Evolutionary conservation across 2,329 filamentous ascomycete genomes (phyloP).

Genomic region (Epichloe typhina): DNA sequence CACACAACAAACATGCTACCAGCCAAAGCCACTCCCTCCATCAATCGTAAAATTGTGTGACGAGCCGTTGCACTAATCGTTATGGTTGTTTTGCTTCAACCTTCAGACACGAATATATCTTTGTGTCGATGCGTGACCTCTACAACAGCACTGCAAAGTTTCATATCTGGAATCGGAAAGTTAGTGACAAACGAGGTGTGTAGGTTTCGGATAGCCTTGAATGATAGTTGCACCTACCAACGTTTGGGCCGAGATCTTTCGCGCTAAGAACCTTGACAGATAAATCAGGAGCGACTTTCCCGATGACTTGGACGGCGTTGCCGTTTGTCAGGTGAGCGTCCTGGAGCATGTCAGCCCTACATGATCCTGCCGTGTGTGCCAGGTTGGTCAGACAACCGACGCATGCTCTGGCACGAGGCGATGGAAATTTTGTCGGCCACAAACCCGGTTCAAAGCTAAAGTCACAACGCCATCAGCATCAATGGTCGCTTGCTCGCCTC

Average conservation of each 20-base stretch:
- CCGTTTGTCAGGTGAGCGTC: slow-evolving; percentile 57
- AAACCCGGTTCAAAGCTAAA: slow-evolving; percentile 58
- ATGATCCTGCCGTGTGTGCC: background rate
- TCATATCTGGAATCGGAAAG: slow-evolving; percentile 46
- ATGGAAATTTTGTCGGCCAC: slow-evolving; percentile 10
- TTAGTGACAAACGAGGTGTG: background rate
- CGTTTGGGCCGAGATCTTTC: slow-evolving; percentile 52
- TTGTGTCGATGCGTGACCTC: slow-evolving; percentile 74
- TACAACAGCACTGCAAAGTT: slow-evolving; percentile 64
- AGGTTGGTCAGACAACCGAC: background rate
- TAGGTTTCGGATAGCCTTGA: background rate
- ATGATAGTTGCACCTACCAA: slow-evolving; percentile 45
- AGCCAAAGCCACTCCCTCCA: background rate
- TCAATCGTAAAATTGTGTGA: background rate
- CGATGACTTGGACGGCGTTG: slow-evolving; percentile 64
- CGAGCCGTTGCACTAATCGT: too few relatives aligned
- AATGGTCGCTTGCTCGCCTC: slow-evolving; percentile 66
- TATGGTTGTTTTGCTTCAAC: background rate
- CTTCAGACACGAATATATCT: slow-evolving; percentile 59
- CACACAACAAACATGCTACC: background rate
- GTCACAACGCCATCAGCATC: slow-evolving; percentile 70
- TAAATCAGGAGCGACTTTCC: slow-evolving; percentile 64
- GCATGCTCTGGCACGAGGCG: background rate
- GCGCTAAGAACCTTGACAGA: slow-evolving; percentile 57
- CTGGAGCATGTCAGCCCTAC: slow-evolving; percentile 26